Base-by-base conservation (phyloP, 345 rosid genomes). In the Kernera saxatilis region DNA sequence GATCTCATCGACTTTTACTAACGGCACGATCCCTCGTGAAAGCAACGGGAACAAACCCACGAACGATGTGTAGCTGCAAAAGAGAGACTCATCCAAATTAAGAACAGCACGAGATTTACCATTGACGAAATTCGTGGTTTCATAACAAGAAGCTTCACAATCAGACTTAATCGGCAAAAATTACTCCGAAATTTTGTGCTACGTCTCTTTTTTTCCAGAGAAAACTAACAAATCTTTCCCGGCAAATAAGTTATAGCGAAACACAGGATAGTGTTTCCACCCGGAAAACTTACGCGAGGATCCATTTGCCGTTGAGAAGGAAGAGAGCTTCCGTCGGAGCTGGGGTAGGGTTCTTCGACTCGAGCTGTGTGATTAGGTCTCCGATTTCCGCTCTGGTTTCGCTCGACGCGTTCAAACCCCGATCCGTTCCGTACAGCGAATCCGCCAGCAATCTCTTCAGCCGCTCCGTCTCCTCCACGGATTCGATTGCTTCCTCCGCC, bases 261-360 rank as follows among this genome's bases (percentile, higher is more conserved):
- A 18, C 26, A 35, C 48, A 15, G 4, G 8, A 35, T 0, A 10
- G 25, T 36, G 70, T 66, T 37, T 26, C 2, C 12, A 37, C 6
- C 6, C 21, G 37, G 54, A 23, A 29, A 37, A 67, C 92, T 81
- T 85, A 93, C 98, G 82, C 88, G 40, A 93, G 96, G 77, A 90
- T 83, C 98, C 98, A 90, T 75, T 93, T 93, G 60, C 93, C 98
- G 63, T 93, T 86, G 80, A 93, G 92, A 54, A 84, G 82, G 75
- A 85, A 52, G 72, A 90, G 74, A 30, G 97, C 92, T 32, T 90
- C 91, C 6, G 97, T 93, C 0, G 98, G 97, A 1, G 90, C 92
- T 4, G 97, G 84, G 0, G 88, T 90, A 22, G 97, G 98, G 75
- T 93, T 93, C 81, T 78, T 88, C 9, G 92, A 84, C 70, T 93